Base-by-base conservation (phyloP, 805 yeast genomes). In the Wickerhamomyces alni region DNA sequence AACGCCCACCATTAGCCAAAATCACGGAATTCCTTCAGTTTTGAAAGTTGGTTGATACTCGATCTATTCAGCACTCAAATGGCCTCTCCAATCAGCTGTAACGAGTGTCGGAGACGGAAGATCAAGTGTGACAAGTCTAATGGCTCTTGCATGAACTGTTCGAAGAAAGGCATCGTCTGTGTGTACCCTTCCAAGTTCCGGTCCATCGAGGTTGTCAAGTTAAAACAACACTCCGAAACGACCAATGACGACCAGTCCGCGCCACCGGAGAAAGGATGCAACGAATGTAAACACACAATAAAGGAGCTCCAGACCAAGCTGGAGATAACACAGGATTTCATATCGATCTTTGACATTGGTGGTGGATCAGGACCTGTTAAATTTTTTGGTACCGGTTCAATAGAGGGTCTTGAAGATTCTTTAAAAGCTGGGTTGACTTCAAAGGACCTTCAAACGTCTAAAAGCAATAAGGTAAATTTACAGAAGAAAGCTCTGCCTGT, bases 61-160 rank as follows among this genome's bases (percentile, higher is more conserved):
- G 13, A 27, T 27, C 15, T 27, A 27, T 7, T 15, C 8, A n/a
- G 13, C 11, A 27, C 13, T 8, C n/a, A 31, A 3, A 45, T 45
- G 51, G 47, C 48, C 22, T 26, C 39, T 4, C 57, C 58, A 0
- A 47, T 54, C 12, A 50, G 55, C 1, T 52, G 58, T 30, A 48
- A 46, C 17, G 56, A 52, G 41, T 54, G 58, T 37, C 46, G 58
- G 19, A 42, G 57, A 1, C 29, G 58, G 3, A 54, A 54, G 43
- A 51, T 54, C 38, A 41, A 53, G 1, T 54, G 58, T 29, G 25
- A 36, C 28, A 47, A 51, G 21, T 42, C 43, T 5, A 31, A 34
- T 21, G 9, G 9, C 2, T 50, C 54, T 0, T 54, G 58, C 24
- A 28, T 29, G 19, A 45, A 41, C 41, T 54, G 58, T 30, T 2